Evolutionary conservation across 164 flowering plant genomes (phyloP).

Genomic region (Santalum album): DNA sequence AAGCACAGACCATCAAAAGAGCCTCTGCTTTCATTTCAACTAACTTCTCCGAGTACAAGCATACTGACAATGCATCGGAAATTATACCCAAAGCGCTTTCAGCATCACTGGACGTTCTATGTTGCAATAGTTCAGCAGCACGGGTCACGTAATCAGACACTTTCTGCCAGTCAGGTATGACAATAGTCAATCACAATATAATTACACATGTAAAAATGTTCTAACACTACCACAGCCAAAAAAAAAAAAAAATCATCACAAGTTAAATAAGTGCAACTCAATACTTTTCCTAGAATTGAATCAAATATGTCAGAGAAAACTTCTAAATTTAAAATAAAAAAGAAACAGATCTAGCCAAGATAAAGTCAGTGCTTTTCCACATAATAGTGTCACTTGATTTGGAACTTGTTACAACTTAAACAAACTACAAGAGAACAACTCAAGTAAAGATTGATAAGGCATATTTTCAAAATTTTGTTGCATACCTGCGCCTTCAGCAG

Average conservation of each 20-base stretch:
- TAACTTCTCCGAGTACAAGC: conserved; percentile 1
- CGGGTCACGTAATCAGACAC: not conserved
- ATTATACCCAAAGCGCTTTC: conserved; percentile 1
- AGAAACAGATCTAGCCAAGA: too few species aligned
- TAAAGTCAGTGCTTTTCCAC: not conserved
- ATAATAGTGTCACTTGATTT: not conserved
- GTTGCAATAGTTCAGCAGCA: conserved; percentile 3
- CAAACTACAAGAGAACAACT: not conserved
- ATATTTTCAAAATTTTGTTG: not conserved
- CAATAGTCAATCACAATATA: not conserved
- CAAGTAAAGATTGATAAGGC: not conserved
- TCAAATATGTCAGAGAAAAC: not conserved
- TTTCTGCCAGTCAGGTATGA: conserved; percentile 1
- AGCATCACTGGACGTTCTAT: not conserved
- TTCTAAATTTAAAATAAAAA: too few species aligned
- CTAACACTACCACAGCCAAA: not conserved
- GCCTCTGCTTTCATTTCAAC: conserved; percentile 6
- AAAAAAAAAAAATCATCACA: not conserved
- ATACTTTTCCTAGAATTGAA: too few species aligned
- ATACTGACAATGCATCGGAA: conserved; percentile 3
- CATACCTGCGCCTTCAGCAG: conserved; percentile 33
- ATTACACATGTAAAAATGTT: not conserved
- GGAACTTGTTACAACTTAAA: not conserved
- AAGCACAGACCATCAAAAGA: not conserved
- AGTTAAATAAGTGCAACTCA: too few species aligned